Evolutionary conservation across 768 basidiomycete genomes (phyloP).

Genomic region (Lentinus brumalis): DNA sequence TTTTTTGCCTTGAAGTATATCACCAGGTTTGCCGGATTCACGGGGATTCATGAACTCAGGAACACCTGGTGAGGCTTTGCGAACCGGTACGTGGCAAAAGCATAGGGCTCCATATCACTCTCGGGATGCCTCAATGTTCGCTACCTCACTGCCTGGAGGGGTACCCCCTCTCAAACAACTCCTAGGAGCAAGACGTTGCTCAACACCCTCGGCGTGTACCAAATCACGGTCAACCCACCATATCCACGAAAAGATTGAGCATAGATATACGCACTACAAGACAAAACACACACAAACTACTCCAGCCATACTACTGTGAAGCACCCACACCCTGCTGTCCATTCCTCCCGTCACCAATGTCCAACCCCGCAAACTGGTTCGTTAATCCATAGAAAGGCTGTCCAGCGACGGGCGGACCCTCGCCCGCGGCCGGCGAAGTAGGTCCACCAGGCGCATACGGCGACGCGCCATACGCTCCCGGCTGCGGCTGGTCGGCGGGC

Average conservation of each 20-base stretch:
- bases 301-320: neutral
- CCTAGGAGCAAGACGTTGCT: too few species aligned
- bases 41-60: too few species aligned
- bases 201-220: too few species aligned
- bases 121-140: neutral
- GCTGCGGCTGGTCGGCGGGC: conserved; percentile 4
- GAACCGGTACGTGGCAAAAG: too few species aligned
- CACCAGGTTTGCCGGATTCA: too few species aligned
- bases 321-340: neutral
- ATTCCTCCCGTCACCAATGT: conserved; percentile 20
- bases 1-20: too few species aligned
- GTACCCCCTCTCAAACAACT: too few species aligned
- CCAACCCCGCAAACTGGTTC: conserved; percentile 29
- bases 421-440: conserved; percentile 7
- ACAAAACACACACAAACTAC: neutral
- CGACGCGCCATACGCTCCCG: conserved; percentile 25
- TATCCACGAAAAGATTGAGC: too few species aligned
- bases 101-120: too few species aligned
- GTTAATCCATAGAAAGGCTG: conserved; percentile 23
- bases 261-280: neutral
- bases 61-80: too few species aligned
- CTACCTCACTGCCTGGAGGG: too few species aligned
- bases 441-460: conserved; percentile 18
- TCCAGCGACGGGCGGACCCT: conserved; percentile 9
- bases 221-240: too few species aligned